Evolutionary conservation across 805 yeast genomes (phyloP).

Genomic region (Metschnikowia vanudenii): DNA sequence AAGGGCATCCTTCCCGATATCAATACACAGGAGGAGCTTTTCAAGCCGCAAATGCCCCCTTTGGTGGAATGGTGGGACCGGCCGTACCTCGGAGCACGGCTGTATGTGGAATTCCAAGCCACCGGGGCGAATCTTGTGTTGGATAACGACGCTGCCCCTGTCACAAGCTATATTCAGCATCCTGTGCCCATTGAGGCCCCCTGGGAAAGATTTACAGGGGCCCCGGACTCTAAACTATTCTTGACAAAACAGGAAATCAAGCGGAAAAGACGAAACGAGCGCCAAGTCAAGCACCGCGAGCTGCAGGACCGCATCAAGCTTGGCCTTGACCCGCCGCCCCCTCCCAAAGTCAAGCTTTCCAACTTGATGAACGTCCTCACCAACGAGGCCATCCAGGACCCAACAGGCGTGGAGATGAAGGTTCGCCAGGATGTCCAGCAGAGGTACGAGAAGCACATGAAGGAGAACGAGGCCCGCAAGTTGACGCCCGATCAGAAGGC

Average conservation of each 20-base stretch:
- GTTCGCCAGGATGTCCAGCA: conserved; percentile 69
- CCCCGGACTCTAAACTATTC: conserved; percentile 42
- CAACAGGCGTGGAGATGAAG: conserved; percentile 76
- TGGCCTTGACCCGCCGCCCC: conserved; percentile 85
- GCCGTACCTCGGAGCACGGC: conserved; percentile 45
- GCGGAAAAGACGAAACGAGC: conserved; percentile 65
- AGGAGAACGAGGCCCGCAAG: conserved; percentile 60
- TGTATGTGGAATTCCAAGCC: conserved; percentile 36
- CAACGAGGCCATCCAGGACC: conserved; percentile 81
- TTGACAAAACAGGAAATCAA: conserved; percentile 78
- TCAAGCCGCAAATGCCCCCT: conserved; percentile 54
- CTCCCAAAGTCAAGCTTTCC: conserved; percentile 80
- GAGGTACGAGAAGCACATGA: conserved; percentile 57
- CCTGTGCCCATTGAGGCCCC: conserved; percentile 67
- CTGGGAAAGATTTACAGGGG: conserved; percentile 46
- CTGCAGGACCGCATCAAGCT: conserved; percentile 72
- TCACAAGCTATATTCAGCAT: conserved; percentile 76
- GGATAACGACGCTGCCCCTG: conserved; percentile 45
- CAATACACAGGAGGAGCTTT: conserved; percentile 55
- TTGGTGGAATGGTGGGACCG: conserved; percentile 88
- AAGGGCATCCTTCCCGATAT: conserved; percentile 53
- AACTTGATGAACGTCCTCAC: conserved; percentile 87
- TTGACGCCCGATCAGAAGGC: conserved; percentile 56
- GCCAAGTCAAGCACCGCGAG: conserved; percentile 63
- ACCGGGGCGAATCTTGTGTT: conserved; percentile 25